phyloP scores from a whole-genome alignment of 306 rosid species.

The Lathyrus oleraceus region DNA sequence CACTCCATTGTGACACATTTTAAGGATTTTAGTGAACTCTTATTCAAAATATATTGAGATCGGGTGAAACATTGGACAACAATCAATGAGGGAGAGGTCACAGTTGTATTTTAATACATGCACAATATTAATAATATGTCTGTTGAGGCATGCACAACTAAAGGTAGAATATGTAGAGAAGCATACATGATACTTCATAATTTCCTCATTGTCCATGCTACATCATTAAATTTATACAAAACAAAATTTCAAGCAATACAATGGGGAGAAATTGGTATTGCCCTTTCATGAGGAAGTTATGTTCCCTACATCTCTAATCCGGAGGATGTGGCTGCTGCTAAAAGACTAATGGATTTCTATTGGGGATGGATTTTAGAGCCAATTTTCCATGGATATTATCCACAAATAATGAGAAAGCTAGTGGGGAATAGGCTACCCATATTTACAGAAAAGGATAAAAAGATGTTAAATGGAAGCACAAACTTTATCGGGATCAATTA shows the following conservation, averaged over 20 bases:
- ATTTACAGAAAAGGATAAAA: slow-evolving; percentile 28
- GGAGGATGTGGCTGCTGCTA: slow-evolving; percentile 43
- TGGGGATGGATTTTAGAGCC: slow-evolving; percentile 50
- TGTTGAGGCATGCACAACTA: slow-evolving; percentile 27
- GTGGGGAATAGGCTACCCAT: slow-evolving; percentile 42
- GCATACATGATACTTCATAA: slow-evolving; percentile 45
- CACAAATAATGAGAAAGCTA: slow-evolving; percentile 35
- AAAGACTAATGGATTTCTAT: slow-evolving; percentile 37
- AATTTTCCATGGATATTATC: slow-evolving; percentile 36
- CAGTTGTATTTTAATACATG: slow-evolving; percentile 33
- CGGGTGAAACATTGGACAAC: slow-evolving; percentile 53
- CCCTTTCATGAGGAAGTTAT: slow-evolving; percentile 21
- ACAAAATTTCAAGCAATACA: slow-evolving; percentile 43
- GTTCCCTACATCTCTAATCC: slow-evolving; percentile 32
- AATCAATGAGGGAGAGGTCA: slow-evolving; percentile 40
- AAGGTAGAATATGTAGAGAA: slow-evolving; percentile 24
- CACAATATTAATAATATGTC: slow-evolving; percentile 28
- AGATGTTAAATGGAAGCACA: slow-evolving; percentile 29
- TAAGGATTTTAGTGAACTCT: slow-evolving; percentile 42
- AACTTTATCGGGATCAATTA: slow-evolving; percentile 45
- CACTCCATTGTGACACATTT: slow-evolving; percentile 35
- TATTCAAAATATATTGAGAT: slow-evolving; percentile 47
- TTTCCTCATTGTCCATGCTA: slow-evolving; percentile 44
- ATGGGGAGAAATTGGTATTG: slow-evolving; percentile 49
- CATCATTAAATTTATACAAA: slow-evolving; percentile 34